Base-by-base conservation (phyloP, 129 eudicot species). In the Kitagawia praeruptora region DNA sequence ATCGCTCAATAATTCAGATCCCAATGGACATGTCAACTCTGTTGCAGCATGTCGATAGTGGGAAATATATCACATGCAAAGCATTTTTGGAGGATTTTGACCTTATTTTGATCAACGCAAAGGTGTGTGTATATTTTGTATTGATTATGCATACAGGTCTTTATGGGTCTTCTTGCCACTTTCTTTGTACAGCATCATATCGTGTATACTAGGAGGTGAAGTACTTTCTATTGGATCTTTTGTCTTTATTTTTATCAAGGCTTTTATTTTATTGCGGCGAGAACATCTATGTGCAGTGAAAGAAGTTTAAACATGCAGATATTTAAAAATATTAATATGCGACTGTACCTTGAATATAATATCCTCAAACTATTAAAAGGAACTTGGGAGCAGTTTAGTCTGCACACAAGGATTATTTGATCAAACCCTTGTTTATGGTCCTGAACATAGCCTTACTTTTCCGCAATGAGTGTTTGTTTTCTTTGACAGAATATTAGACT, bases 11-110 rank as follows among this genome's bases (percentile, higher is more conserved):
- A 53, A 92, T 96, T 84, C 98, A 92, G 87, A 90, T 85, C 44
- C 99, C 99, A 25, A 96, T 96, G 99, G 99, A 96, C 81, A 90
- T 96, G 85, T 95, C 98, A 74, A 90, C 97, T 74, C 85, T 96
- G 80, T 79, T 96, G 84, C 99, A 92, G 81, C 92, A 82, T 82
- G 99, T 96, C 27, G 99, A 96, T 87, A 80, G 85, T 84, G 99
- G 99, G 56, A 89, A 90, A 71, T 96, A 92, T 80, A 90, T 90
- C 54, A 96, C 95, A 13, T 89, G 93, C 78, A 89, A 91, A 82
- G 84, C 92, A 14, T 96, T 89, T 84, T 80, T 89, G 79, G 91
- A 87, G 83, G 99, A 96, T 83, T 91, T 96, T 82, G 98, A 92
- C 77, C 97, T 96, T 78, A 96, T 96, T 79, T 77, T 96, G 82